These are phyloP conservation scores for Heterobasidion irregulare DNA, from an alignment of 1,284 basidiomycete species.

Conservation along the genomic window DNA sequence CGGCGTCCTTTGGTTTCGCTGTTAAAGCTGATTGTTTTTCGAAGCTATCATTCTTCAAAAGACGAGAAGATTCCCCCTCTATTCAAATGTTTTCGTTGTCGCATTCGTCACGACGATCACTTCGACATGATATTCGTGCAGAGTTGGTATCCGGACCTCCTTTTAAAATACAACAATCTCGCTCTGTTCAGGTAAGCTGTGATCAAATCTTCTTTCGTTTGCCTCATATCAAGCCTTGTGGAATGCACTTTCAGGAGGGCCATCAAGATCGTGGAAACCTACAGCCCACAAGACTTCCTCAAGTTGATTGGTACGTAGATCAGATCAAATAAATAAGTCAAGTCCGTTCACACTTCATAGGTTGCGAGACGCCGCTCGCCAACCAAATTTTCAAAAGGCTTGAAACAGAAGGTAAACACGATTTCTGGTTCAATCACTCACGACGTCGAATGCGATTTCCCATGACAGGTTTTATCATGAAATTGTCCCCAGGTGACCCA, in stretches of 20 bases:
- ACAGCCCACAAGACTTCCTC: constrained; percentile 46
- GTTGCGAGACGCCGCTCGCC: constrained; percentile 44
- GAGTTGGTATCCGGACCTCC: constrained; percentile 48
- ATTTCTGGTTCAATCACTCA: background rate
- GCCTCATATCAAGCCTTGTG: constrained; percentile 2
- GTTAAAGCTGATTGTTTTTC: constrained; percentile 1
- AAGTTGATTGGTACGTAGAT: constrained; percentile 44
- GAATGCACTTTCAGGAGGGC: constrained; percentile 42
- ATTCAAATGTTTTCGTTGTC: constrained; percentile 67
- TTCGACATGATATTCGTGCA: constrained; percentile 58
- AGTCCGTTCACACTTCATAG: constrained; percentile 23
- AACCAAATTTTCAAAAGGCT: constrained; percentile 59
- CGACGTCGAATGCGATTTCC: background rate
- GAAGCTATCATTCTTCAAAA: constrained; percentile 51
- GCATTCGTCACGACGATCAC: constrained; percentile 49
- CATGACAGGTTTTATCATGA: constrained; percentile 49
- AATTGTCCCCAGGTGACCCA: constrained; percentile 9
- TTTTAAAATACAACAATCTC: constrained; percentile 55
- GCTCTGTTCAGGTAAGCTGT: constrained; percentile 52
- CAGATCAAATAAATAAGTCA: background rate
- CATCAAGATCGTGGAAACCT: constrained; percentile 58
- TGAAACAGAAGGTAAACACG: constrained; percentile 52
- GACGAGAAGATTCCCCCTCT: constrained; percentile 48
- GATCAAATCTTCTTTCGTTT: constrained; percentile 3
- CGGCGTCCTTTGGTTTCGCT: constrained; percentile 1